Percentiles rank a stretch among this genome's conserved stretches.
Conservation (phyloP, 2,329 filamentous ascomycete genomes). For the Pseudocercospora fuligena region DNA sequence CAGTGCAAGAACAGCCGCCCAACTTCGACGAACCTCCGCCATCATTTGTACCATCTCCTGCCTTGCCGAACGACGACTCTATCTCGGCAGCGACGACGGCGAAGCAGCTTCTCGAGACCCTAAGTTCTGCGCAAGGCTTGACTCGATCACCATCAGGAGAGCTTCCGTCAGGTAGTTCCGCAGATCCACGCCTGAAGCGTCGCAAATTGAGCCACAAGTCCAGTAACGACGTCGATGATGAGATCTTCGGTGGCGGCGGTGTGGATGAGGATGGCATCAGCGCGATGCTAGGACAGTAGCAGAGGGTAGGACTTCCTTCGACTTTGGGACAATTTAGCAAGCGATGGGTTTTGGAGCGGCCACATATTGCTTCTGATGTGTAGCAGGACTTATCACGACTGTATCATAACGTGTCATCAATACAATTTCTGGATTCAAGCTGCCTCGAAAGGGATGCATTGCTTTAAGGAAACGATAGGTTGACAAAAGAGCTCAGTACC, state of each 20-base stretch:
- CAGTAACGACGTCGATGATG: conserved; percentile 35
- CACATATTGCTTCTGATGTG: neutral
- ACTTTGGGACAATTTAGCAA: neutral
- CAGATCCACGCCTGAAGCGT: conserved; percentile 43
- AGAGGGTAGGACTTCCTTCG: neutral
- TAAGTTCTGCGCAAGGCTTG: conserved; percentile 31
- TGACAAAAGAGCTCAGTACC: too few species aligned
- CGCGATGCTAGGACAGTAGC: conserved; percentile 37
- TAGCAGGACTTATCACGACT: neutral
- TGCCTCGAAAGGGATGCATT: neutral
- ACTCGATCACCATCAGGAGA: conserved; percentile 35
- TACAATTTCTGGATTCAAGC: neutral
- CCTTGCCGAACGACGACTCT: conserved; percentile 20
- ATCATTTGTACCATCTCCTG: conserved; percentile 34
- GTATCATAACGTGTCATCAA: neutral
- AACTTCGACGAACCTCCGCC: conserved; percentile 39
- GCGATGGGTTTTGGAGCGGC: neutral
- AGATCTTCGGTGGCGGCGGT: conserved; percentile 38
- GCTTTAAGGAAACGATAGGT: too few species aligned
- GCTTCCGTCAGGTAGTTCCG: conserved; percentile 24
- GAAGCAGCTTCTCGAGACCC: conserved; percentile 36
- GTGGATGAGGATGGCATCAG: conserved; percentile 42
- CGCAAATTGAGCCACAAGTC: conserved; percentile 41
- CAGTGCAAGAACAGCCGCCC: conserved; percentile 35
- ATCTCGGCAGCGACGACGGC: conserved; percentile 19